Base-by-base conservation (phyloP, 208 protist species). In the Porcisia deanei region DNA sequence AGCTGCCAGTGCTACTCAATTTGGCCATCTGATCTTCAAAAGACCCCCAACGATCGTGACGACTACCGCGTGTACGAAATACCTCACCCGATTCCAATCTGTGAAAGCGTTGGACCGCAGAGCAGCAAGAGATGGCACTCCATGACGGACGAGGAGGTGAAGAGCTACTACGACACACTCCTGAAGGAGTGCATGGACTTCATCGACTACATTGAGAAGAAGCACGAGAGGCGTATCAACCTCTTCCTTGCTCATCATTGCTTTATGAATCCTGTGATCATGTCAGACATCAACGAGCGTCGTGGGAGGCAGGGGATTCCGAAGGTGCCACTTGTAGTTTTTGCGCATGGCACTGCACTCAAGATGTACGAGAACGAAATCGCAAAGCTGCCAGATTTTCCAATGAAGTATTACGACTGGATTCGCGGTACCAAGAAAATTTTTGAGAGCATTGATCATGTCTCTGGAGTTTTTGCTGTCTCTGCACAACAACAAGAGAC, bases 301-400 rank as follows among this genome's bases (percentile, higher is more conserved):
- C 84, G 90, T 49, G 72, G 57, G 9, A 80, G 76, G 2, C 72
- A 76, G 25, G 90, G 90, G 4, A 83, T 85, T 69, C 47, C 77
- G 10, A 47, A 73, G 34, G 90, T 89, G 20, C 90, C 90, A 12
- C 74, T 94, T 22, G 84, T 90, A 9, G 86, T 91, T 0, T 94
- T 94, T 80, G 90, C 88, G 10, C 90, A 94, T 71, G 90, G 90
- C 1, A 94, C 90, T 14, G 90, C 90, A 3, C 81, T 94, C 30
- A 94, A 91, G 73, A 94, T 94, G 90, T 94, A 94, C 73, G 79
- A 94, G 73, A 92, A 94, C 52, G 90, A 94, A 73, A 77, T 94
- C 43, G 85, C 85, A 59, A 79, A 82, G 55, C 82, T 91, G 0
- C 80, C 79, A 37, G 90, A 94, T 22, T 94, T 91, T 64, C 90